Evolutionary conservation across 2,329 filamentous ascomycete species (phyloP), one percentile per base, ranked within the genome.

Genomic region (Ophiocordyceps robertsii): DNA sequence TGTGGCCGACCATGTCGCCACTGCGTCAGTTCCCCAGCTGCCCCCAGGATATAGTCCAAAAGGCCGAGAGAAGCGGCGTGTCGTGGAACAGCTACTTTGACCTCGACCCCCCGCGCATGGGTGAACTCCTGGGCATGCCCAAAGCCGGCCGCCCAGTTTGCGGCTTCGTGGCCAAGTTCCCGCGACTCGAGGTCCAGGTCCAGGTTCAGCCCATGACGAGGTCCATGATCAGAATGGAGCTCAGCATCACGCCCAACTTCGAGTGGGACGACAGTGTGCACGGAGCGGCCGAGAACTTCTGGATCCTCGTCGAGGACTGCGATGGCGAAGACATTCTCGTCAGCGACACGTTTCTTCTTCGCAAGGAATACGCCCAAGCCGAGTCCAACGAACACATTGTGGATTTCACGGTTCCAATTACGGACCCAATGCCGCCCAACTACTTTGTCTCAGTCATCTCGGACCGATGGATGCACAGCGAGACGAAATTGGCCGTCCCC

Each of bases 1-100:
- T 98, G 93, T 98, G 92, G 92, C 89, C 90, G 13, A 96, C 90
- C 6, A 98, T 96, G 92, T 86, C 87, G 32, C 92, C 93, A 11
- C 70, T 98, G 29, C 79, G 92, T 42, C 92, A 98, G 56, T 98
- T 98, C 57, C 77, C 83, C 4, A 67, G 69, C 33, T 95, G 88
- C 56, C 80, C 89, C 3, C 72, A 79, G 35, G 90, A 96, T 45
- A 85, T 96, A 42, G 69, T 96, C 39, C 80, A 86, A 51, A 96
- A 96, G 64, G 83, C 89, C 3, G 92, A 98, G 66, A 77, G 89
- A 51, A 94, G 96, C 47, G 89, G 95, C 51, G 89, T 96, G 17
- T 81, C 85, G 1, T 98, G 90, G 88, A 75, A 72, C 46, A 93
- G 77, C 60, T 98, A 95, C 65, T 95, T 96, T 55, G 92, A 95